A percentile compares a stretch with the other conserved stretches of the same genome.
These are phyloP conservation scores for Alternaria hordeiaustralica DNA, from an alignment of 2,329 filamentous ascomycete genomes.

Conservation along the genomic window DNA sequence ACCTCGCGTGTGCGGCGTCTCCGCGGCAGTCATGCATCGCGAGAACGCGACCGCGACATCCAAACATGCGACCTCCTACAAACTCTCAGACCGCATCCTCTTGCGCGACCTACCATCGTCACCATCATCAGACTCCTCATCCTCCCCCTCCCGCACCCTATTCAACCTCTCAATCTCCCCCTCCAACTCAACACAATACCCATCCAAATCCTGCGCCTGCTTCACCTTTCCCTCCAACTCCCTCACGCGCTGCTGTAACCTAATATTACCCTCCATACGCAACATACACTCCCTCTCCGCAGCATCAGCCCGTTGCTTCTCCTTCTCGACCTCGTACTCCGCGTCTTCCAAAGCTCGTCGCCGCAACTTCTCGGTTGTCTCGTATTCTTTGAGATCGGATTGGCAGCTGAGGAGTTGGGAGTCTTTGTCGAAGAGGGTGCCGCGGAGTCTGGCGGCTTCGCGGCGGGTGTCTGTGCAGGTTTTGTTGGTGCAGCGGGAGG, in stretches of 20 bases:
- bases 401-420: background rate
- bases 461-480: background rate
- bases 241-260: background rate
- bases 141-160: too few species aligned
- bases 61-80: background rate
- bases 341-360: background rate
- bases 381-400: background rate
- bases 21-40: background rate
- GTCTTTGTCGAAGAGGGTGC: background rate
- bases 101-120: background rate
- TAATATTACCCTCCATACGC: background rate
- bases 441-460: background rate
- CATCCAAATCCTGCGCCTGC: background rate
- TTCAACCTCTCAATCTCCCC: background rate
- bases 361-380: background rate
- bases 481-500: background rate
- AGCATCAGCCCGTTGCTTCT: background rate
- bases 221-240: background rate
- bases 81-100: background rate
- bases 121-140: background rate
- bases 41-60: background rate
- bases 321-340: background rate
- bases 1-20: conserved; percentile 2
- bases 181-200: conserved; percentile 4
- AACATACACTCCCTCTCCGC: background rate